phyloP scores from a whole-genome alignment of 2,329 filamentous ascomycete species.

The Herpotrichia juniperi region DNA sequence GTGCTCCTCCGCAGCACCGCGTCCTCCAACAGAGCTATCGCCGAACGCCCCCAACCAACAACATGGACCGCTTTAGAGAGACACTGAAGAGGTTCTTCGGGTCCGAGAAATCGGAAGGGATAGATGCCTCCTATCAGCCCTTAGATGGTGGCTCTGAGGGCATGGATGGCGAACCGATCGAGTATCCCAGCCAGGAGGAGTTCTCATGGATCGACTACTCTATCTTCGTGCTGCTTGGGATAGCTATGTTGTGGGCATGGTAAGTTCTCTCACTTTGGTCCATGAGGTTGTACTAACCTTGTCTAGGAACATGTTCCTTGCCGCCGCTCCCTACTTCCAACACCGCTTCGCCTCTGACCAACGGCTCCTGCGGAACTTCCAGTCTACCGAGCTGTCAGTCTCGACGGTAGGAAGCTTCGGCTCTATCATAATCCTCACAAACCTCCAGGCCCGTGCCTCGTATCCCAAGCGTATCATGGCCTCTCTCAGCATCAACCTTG shows the following conservation, averaged over 20 bases:
- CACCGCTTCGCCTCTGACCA: constrained; percentile 74
- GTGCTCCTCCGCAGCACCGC: background rate
- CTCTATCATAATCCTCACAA: constrained; percentile 77
- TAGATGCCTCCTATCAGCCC: constrained; percentile 40
- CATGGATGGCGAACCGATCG: constrained; percentile 41
- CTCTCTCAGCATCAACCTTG: constrained; percentile 77
- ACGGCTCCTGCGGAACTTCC: constrained; percentile 81
- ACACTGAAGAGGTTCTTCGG: constrained; percentile 29
- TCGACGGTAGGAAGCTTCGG: constrained; percentile 83
- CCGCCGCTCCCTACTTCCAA: constrained; percentile 92
- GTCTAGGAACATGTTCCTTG: constrained; percentile 94
- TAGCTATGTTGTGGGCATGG: constrained; percentile 98
- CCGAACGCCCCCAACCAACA: constrained; percentile 9
- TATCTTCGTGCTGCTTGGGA: constrained; percentile 83
- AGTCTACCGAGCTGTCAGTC: constrained; percentile 85
- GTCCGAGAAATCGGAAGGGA: background rate
- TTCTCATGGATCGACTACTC: constrained; percentile 89
- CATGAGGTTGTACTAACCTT: constrained; percentile 14
- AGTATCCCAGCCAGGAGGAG: constrained; percentile 23
- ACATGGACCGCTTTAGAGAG: constrained; percentile 44
- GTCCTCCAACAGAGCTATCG: background rate
- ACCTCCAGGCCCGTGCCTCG: constrained; percentile 79
- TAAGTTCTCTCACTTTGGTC: constrained; percentile 51
- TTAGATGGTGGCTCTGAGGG: constrained; percentile 44
- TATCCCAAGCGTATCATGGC: constrained; percentile 86